A percentile compares a stretch with the other conserved stretches of the same genome.
phyloP scores from a whole-genome alignment of 306 rosid species.

The Potentilla sterilis region DNA sequence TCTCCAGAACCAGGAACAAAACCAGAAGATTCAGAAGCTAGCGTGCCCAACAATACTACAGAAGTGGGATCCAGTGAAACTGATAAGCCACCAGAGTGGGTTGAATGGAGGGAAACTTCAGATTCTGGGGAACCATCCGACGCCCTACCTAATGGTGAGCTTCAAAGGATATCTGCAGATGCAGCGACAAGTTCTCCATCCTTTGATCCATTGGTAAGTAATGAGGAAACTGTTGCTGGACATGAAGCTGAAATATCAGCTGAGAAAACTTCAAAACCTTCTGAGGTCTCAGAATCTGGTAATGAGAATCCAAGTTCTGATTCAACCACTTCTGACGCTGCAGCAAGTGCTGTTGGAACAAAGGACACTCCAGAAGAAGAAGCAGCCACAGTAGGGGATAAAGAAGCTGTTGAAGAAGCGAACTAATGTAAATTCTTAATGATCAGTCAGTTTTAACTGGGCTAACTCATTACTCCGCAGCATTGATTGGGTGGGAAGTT shows the following conservation, averaged over 20 bases:
- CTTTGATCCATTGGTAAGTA: slow-evolving; percentile 30
- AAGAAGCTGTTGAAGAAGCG: slow-evolving; percentile 32
- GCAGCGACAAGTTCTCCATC: slow-evolving; percentile 50
- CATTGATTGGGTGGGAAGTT: slow-evolving; percentile 70
- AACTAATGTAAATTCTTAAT: slow-evolving; percentile 57
- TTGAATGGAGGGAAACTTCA: slow-evolving; percentile 97
- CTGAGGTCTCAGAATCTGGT: slow-evolving; percentile 34
- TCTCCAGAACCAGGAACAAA: slow-evolving; percentile 54
- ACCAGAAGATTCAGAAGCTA: slow-evolving; percentile 27
- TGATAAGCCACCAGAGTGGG: slow-evolving; percentile 96
- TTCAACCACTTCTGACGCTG: slow-evolving; percentile 25
- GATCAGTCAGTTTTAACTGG: slow-evolving; percentile 37
- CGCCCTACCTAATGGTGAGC: slow-evolving; percentile 65
- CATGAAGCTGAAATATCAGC: slow-evolving; percentile 28
- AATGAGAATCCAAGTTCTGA: slow-evolving; percentile 32
- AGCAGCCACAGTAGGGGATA: slow-evolving; percentile 32
- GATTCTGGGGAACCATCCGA: slow-evolving; percentile 63
- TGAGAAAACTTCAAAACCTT: slow-evolving; percentile 29
- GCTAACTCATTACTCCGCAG: slow-evolving; percentile 43
- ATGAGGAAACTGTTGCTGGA: slow-evolving; percentile 37
- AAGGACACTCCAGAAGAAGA: slow-evolving; percentile 31
- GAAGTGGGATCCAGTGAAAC: slow-evolving; percentile 44
- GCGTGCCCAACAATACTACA: slow-evolving; percentile 9
- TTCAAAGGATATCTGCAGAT: slow-evolving; percentile 39
- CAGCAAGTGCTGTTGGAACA: slow-evolving; percentile 13